phyloP scores from a whole-genome alignment of 176 grass and related monocot species.

The Oryza glumipatula region DNA sequence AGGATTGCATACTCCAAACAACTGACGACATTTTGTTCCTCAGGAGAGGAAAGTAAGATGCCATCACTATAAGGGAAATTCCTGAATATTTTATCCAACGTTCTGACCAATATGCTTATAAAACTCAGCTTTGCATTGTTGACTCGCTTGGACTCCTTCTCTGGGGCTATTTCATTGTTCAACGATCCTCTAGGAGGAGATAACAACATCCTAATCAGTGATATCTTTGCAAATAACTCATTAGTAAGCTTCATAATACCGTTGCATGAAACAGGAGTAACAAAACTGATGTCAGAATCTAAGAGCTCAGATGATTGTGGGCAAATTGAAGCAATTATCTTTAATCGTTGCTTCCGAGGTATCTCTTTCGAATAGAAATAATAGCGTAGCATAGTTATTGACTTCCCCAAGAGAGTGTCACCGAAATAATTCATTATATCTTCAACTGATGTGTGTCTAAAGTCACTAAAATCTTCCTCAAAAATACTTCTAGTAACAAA shows the following conservation, averaged over 20 bases:
- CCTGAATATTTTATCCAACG: constrained; percentile 63
- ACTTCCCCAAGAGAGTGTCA: constrained; percentile 76
- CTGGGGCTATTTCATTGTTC: constrained; percentile 41
- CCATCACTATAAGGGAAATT: constrained; percentile 50
- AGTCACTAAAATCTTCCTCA: constrained; percentile 59
- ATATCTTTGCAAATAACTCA: constrained; percentile 80
- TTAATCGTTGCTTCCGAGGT: constrained; percentile 52
- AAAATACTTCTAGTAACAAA: constrained; percentile 61
- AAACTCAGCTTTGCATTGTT: constrained; percentile 72
- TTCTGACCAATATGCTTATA: constrained; percentile 66
- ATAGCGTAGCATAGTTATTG: constrained; percentile 66
- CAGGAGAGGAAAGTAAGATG: constrained; percentile 28
- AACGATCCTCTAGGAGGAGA: constrained; percentile 53
- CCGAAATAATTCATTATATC: constrained; percentile 64
- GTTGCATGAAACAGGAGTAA: constrained; percentile 49
- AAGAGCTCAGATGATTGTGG: constrained; percentile 68
- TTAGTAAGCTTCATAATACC: constrained; percentile 59
- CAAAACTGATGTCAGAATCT: constrained; percentile 52
- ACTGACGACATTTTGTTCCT: constrained; percentile 23
- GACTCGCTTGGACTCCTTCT: constrained; percentile 67
- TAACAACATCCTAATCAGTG: constrained; percentile 72
- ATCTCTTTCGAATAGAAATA: constrained; percentile 57
- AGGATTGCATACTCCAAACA: constrained; percentile 83
- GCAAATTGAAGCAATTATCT: constrained; percentile 74
- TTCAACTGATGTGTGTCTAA: constrained; percentile 53